A percentile compares a stretch with the other conserved stretches of the same genome.
Evolutionary conservation across 2,329 filamentous ascomycete species (phyloP).

Genomic region (Gliomastix tumulicola): DNA sequence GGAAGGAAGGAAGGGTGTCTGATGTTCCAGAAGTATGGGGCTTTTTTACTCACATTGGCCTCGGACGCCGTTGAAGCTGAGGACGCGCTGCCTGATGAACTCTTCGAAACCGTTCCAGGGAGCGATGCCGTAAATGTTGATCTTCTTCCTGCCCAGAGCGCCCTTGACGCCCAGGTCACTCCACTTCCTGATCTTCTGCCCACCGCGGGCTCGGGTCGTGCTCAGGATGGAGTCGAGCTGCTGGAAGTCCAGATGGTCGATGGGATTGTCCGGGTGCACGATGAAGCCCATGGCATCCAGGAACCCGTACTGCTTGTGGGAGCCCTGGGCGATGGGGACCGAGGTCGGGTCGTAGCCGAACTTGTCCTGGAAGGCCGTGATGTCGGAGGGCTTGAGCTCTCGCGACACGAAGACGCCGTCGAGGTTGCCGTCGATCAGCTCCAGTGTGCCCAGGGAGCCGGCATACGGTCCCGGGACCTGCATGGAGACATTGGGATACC

Average conservation of each 20-base stretch:
- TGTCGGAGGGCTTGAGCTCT: not conserved
- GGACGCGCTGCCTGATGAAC: not conserved
- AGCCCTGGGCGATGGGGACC: not conserved
- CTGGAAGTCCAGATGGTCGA: not conserved
- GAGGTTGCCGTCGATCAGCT: not conserved
- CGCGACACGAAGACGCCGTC: not conserved
- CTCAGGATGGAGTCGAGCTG: not conserved
- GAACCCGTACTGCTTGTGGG: not conserved
- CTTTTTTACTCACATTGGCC: not conserved
- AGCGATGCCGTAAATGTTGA: not conserved
- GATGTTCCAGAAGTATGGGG: not conserved
- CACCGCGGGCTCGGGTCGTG: not conserved
- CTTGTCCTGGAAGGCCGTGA: not conserved
- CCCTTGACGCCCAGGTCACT: not conserved
- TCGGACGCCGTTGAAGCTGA: not conserved
- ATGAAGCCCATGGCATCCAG: not conserved
- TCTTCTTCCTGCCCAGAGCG: not conserved
- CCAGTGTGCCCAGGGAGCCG: not conserved
- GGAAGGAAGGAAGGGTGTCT: not conserved
- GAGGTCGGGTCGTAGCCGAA: not conserved
- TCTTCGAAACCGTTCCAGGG: not conserved
- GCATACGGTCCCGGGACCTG: not conserved
- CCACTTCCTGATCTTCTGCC: not conserved
- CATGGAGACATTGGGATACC: not conserved
- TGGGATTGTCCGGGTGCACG: not conserved